A percentile compares a stretch with the other conserved stretches of the same genome.
Conservation (phyloP, 805 yeast species). For the Wickerhamiella spandovensis region DNA sequence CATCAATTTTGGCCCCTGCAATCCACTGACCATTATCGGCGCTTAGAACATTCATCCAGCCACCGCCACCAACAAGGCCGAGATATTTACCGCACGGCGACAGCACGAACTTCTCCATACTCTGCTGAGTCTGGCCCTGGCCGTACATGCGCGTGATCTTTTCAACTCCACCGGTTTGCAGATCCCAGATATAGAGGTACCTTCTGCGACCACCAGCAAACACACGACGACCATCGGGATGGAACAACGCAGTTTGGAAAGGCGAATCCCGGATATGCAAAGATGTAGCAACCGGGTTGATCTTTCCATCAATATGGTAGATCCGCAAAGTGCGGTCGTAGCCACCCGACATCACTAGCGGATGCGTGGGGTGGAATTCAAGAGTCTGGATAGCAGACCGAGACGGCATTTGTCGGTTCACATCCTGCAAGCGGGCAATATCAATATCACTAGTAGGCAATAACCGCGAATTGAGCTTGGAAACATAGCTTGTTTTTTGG, state of each 20-base stretch:
- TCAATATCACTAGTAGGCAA: conserved; percentile 61
- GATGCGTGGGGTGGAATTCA: conserved; percentile 73
- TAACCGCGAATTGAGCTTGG: conserved; percentile 29
- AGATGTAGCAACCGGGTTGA: conserved; percentile 69
- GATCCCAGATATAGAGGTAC: conserved; percentile 86
- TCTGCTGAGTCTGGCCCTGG: conserved; percentile 69
- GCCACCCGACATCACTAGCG: conserved; percentile 80
- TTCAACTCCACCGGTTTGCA: conserved; percentile 59
- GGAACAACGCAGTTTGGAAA: conserved; percentile 60
- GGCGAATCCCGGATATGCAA: conserved; percentile 70
- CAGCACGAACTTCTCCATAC: conserved; percentile 67
- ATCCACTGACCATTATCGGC: conserved; percentile 77
- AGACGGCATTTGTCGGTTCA: conserved; percentile 56
- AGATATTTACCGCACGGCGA: conserved; percentile 61
- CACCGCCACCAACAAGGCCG: conserved; percentile 71
- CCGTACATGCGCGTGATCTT: conserved; percentile 86
- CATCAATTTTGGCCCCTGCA: conserved; percentile 79
- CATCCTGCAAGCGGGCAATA: conserved; percentile 76
- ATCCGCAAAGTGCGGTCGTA: conserved; percentile 79
- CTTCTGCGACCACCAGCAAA: conserved; percentile 86
- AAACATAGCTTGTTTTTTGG: conserved; percentile 19
- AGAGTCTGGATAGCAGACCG: conserved; percentile 74
- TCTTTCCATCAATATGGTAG: conserved; percentile 81
- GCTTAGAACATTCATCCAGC: conserved; percentile 77
- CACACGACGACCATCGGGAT: conserved; percentile 39